These are phyloP conservation scores for Gentiana macrophylla DNA, from an alignment of 257 asterid genomes.

Conservation along the genomic window DNA sequence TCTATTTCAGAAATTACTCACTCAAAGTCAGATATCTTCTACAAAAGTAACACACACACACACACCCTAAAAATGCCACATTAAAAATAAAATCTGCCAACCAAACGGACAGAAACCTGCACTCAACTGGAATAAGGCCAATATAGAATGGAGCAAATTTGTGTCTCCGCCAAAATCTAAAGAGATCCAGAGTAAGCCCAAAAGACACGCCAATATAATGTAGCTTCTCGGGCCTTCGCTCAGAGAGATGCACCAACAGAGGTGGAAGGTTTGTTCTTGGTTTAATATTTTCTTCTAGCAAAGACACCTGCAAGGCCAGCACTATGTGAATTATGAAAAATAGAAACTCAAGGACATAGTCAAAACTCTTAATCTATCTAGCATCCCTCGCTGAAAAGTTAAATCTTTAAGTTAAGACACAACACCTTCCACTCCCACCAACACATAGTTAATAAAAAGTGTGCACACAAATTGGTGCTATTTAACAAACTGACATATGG, in stretches of 20 bases:
- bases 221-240: conserved; percentile 79
- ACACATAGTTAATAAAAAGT: too few relatives aligned
- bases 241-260: conserved; percentile 72
- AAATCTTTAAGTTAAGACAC: too few relatives aligned
- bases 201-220: conserved; percentile 92
- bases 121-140: conserved; percentile 60
- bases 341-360: neutral
- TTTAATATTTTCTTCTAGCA: conserved; percentile 71
- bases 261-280: conserved; percentile 84
- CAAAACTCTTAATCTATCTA: neutral
- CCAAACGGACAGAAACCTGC: conserved; percentile 3
- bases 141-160: conserved; percentile 87
- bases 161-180: conserved; percentile 90
- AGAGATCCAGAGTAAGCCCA: conserved; percentile 85
- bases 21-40: conserved; percentile 10
- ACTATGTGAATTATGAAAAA: conserved; percentile 2
- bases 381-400: too few relatives aligned
- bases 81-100: neutral
- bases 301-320: conserved; percentile 46
- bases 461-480: too few relatives aligned
- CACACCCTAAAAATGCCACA: neutral
- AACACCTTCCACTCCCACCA: too few relatives aligned
- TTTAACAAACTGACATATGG: too few relatives aligned
- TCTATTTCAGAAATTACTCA: conserved; percentile 33
- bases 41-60: conserved; percentile 1